phyloP scores from a whole-genome alignment of 495 filamentous ascomycete species.

The Daldinia loculata region DNA sequence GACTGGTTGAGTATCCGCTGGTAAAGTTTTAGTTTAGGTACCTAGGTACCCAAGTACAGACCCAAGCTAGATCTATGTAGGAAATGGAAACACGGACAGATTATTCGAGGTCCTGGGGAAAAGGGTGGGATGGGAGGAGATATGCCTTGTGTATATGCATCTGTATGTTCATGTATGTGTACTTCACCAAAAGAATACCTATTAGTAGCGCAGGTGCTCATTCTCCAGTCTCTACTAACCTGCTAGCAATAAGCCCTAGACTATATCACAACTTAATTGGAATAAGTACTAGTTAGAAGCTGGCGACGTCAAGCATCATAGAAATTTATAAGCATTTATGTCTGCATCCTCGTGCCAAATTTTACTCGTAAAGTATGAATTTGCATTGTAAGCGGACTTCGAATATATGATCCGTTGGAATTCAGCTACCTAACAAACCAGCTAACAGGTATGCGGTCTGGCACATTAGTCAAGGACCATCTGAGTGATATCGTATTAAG shows the following conservation, averaged over 20 bases:
- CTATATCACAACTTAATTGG: not conserved
- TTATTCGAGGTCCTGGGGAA: not conserved
- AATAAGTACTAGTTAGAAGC: not conserved
- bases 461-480: not conserved
- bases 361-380: not conserved
- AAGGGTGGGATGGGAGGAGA: not conserved
- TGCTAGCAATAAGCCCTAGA: not conserved
- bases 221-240: not conserved
- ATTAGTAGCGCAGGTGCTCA: not conserved
- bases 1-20: not conserved
- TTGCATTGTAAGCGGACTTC: not conserved
- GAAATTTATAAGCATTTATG: not conserved
- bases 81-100: not conserved
- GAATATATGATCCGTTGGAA: not conserved
- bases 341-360: not conserved
- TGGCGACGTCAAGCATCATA: not conserved
- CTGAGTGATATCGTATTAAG: not conserved
- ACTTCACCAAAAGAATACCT: not conserved
- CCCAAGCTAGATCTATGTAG: not conserved
- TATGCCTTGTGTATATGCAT: not conserved
- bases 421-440: not conserved
- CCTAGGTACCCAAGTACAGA: not conserved
- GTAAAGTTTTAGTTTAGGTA: not conserved
- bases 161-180: not conserved
- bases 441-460: not conserved